phyloP scores from a whole-genome alignment of 2,329 filamentous ascomycete genomes.

The Ceratocystis destructans region DNA sequence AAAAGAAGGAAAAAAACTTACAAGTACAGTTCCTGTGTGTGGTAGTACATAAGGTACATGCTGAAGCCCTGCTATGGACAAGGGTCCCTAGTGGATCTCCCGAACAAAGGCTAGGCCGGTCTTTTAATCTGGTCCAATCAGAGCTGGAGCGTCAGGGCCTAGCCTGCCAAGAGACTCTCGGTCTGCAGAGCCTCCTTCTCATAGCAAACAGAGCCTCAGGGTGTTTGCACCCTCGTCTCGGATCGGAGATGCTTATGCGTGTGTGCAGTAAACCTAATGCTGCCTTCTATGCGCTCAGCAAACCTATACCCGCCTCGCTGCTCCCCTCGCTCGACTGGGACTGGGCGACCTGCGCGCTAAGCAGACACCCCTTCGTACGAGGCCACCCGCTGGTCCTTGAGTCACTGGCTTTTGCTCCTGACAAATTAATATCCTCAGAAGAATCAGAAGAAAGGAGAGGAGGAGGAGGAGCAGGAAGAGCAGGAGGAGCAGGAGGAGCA shows the following conservation, averaged over 20 bases:
- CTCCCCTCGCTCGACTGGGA: neutral
- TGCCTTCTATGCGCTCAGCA: neutral
- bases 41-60: slow-evolving; percentile 1
- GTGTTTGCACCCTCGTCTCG: neutral
- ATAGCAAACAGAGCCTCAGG: neutral
- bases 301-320: neutral
- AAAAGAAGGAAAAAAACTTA: neutral
- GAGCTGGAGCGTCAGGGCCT: neutral
- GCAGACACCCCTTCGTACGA: neutral
- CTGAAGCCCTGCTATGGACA: neutral
- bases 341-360: neutral
- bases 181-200: neutral
- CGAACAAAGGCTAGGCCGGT: neutral
- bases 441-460: neutral
- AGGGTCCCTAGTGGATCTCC: neutral
- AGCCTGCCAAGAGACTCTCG: neutral
- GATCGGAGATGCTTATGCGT: neutral
- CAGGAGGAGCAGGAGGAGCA: too few species aligned
- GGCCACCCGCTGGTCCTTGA: neutral
- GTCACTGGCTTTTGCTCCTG: neutral
- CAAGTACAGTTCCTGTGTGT: neutral
- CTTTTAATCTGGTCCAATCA: neutral
- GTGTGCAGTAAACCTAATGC: neutral
- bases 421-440: slow-evolving; percentile 7
- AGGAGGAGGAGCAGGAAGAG: neutral